Base-by-base conservation (phyloP, 768 basidiomycete species). In the Coprinopsis cinerea region DNA sequence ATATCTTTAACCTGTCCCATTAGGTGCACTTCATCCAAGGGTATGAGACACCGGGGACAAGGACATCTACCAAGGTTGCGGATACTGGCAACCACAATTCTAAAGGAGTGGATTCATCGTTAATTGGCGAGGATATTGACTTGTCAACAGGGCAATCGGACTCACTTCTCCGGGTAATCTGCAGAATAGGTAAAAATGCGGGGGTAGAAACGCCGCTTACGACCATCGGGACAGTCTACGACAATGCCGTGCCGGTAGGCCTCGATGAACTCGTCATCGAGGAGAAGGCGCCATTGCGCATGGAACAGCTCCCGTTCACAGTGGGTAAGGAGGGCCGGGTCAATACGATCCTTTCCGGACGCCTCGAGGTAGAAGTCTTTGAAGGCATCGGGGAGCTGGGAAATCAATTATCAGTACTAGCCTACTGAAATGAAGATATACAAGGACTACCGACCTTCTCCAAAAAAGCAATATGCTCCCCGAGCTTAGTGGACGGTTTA, bases 51-150 rank as follows among this genome's bases (percentile, higher is more conserved):
- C 4, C 62, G 55, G 5, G 68, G 67, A 47, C 69, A 71, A 2
- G 66, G 67, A 40, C 63, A 73, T 1, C 51, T n/a, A 0, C 69
- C 75, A 15, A 63, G 61, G 42, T 67, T 60, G 15, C 63, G 55
- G 13, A 76, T 60, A 2, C 58, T 60, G 18, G 64, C 62, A n/a
- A 68, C 44, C 4, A 65, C 47, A 43, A 61, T 55, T 37, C 67
- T 65, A 50, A n/a, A 43, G 3, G 11, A 43, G 3, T 10, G 24
- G 32, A 4, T 13, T 15, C 15, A 15, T 5, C 23, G 23, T 15
- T 34, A 48, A n/a, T 6, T 14, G 18, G 11, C 18, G 6, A 13
- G 18, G 32, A 14, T 11, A 11, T 7, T 10, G 24, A 17, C 18
- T 7, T 4, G 4, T 26, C 7, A 26, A 35, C 56, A 30, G 41